These are phyloP conservation scores for Cercospora sp. DNA, from an alignment of 2,329 filamentous ascomycete species.

Conservation along the genomic window DNA sequence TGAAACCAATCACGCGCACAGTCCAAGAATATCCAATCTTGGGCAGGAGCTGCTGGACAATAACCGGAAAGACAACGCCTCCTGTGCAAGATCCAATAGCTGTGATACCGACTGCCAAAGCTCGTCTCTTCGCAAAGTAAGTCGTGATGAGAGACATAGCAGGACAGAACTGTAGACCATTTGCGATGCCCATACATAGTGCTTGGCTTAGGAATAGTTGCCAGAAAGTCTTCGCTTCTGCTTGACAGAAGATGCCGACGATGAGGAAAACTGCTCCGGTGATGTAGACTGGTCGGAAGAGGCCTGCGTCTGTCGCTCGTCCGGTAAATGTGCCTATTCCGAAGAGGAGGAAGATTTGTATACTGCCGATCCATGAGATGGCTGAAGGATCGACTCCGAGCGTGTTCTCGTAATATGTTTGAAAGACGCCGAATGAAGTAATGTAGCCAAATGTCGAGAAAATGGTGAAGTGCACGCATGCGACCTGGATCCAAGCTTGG, in stretches of 20 bases:
- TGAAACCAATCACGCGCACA: conserved; percentile 53
- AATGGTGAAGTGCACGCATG: conserved; percentile 35
- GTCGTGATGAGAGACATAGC: conserved; percentile 64
- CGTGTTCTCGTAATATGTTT: conserved; percentile 46
- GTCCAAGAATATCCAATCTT: conserved; percentile 58
- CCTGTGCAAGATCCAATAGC: conserved; percentile 61
- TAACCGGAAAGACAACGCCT: conserved; percentile 55
- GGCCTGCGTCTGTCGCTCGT: conserved; percentile 54
- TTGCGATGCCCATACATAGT: conserved; percentile 55
- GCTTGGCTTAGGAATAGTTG: conserved; percentile 56
- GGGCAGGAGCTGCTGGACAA: conserved; percentile 52
- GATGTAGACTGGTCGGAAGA: conserved; percentile 48
- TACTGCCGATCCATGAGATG: conserved; percentile 56
- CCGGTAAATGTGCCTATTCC: conserved; percentile 54
- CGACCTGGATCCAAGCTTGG: conserved; percentile 39
- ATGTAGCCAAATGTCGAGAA: conserved; percentile 38
- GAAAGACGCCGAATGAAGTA: conserved; percentile 43
- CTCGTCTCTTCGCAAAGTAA: conserved; percentile 61
- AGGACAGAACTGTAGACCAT: conserved; percentile 65
- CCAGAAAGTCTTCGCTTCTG: conserved; percentile 53
- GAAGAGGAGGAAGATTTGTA: conserved; percentile 56
- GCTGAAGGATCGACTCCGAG: conserved; percentile 43
- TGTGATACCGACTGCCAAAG: conserved; percentile 60
- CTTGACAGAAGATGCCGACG: conserved; percentile 55
- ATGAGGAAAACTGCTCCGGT: conserved; percentile 49